These are phyloP conservation scores for Conringia planisiliqua DNA, from an alignment of 345 rosid species.

Conservation along the genomic window DNA sequence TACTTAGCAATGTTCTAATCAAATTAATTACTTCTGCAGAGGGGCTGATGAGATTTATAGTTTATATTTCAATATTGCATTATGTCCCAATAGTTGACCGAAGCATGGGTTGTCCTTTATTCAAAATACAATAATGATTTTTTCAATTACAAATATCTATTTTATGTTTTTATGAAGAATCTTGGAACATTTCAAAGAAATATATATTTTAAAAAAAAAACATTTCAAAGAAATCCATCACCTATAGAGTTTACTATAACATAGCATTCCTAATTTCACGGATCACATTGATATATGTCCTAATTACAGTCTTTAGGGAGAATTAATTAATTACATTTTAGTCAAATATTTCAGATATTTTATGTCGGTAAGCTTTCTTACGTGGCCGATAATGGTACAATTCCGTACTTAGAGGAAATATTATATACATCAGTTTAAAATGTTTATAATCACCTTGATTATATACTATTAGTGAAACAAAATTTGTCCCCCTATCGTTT, in stretches of 20 bases:
- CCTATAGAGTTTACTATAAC: background rate
- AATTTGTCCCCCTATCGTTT: background rate
- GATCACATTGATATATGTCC: background rate
- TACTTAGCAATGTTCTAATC: background rate
- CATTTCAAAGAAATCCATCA: background rate
- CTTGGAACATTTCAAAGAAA: constrained; percentile 23
- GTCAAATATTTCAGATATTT: background rate
- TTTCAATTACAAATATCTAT: background rate
- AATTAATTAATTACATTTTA: background rate
- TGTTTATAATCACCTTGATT: background rate
- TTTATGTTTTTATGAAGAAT: background rate
- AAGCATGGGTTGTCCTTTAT: background rate
- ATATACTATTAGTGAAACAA: background rate
- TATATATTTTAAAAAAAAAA: too few species aligned
- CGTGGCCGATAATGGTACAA: constrained; percentile 17
- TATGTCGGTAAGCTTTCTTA: constrained; percentile 13
- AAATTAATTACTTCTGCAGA: background rate
- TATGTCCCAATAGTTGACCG: constrained; percentile 6
- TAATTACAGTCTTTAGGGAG: background rate
- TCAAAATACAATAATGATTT: background rate
- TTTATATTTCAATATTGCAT: background rate
- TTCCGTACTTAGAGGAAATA: constrained; percentile 23
- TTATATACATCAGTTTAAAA: background rate
- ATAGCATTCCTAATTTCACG: constrained; percentile 21
- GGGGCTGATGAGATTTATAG: background rate